Conservation (phyloP, 139 green algal genomes). For the Micractinium conductrix region DNA sequence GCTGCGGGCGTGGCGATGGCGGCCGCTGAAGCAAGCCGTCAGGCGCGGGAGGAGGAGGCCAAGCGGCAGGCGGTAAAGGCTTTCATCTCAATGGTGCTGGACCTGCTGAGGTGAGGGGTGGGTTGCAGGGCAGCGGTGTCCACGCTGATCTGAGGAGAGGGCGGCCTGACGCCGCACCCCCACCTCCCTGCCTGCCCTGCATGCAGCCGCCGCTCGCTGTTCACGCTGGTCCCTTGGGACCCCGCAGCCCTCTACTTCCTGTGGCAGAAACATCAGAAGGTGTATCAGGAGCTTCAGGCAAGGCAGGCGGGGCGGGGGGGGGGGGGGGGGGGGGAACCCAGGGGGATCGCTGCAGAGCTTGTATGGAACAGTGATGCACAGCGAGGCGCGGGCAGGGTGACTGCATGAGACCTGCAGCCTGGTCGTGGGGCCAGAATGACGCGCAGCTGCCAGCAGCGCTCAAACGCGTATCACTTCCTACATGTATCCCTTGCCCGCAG, state of each 20-base stretch:
- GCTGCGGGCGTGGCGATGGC: not conserved
- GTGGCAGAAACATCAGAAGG: constrained; percentile 48
- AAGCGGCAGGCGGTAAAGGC: constrained; percentile 38
- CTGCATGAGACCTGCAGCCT: no score
- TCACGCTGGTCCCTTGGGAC: constrained; percentile 56
- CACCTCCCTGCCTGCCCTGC: not conserved
- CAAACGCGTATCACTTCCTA: no score
- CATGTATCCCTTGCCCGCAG: not conserved
- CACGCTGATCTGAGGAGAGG: no score
- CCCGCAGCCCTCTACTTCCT: constrained; percentile 46
- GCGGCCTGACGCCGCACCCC: no score
- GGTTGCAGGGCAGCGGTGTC: not conserved
- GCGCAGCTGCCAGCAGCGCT: no score
- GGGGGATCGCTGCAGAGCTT: no score
- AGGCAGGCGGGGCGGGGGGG: not conserved
- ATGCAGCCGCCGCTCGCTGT: constrained; percentile 43
- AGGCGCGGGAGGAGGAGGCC: constrained; percentile 44
- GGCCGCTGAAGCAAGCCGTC: not conserved
- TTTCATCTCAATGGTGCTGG: constrained; percentile 53
- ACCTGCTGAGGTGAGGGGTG: constrained; percentile 34
- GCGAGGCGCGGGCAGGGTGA: not conserved
- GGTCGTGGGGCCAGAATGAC: no score
- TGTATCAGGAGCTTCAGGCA: constrained; percentile 32
- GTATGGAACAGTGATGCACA: no score
- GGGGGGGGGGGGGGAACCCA: no score